Base-by-base conservation (phyloP, 169 alveolate genomes). In the Eimeria falciformis region DNA sequence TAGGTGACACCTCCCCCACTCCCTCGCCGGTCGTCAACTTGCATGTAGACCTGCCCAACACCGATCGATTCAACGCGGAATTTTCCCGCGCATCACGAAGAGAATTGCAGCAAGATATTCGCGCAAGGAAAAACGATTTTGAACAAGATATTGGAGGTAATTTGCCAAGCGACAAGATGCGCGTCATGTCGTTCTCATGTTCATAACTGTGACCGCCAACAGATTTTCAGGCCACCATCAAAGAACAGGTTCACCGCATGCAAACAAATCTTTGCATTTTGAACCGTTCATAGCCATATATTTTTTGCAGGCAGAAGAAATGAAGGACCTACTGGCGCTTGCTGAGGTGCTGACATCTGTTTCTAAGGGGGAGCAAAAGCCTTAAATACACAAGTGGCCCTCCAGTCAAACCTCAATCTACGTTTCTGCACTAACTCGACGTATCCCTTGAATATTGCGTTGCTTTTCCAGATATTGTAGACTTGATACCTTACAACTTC, bases 1-100 rank as follows among this genome's bases (percentile, higher is more conserved):
- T 29, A 84, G 91, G 91, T 9, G 91, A 84, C 46, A 45, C 56
- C 17, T 17, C 82, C 0, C 91, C 91, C 71, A 5, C 82, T 9
- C 79, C 82, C 27, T 84, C 50, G 40, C 82, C 91, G n/a, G 91
- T 84, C 55, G 27, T 84, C 55, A 84, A 84, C 47, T 5, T 84
- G 3, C 91, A 84, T 47, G 33, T 84, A 50, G 91, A 84, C 47
- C 45, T 84, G 9, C 91, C 91, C 6, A 45, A 62, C 82, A 66
- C 81, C 37, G 91, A 84, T 69, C 33, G 78, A 66, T 66, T 12
- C 78, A 66, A 66, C 43, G 5, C 78, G 43, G 27, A 66, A 66
- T 12, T 23, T 4, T 5, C 40, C 3, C 46, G 33, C 21, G 45
- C 11, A 27, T 12, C 46, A 27, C 23, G 33, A 66, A 66, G 33